A percentile compares a stretch with the other conserved stretches of the same genome.
Conservation (phyloP, 352 stramenopile genomes). For the Pythium dissotocum region DNA sequence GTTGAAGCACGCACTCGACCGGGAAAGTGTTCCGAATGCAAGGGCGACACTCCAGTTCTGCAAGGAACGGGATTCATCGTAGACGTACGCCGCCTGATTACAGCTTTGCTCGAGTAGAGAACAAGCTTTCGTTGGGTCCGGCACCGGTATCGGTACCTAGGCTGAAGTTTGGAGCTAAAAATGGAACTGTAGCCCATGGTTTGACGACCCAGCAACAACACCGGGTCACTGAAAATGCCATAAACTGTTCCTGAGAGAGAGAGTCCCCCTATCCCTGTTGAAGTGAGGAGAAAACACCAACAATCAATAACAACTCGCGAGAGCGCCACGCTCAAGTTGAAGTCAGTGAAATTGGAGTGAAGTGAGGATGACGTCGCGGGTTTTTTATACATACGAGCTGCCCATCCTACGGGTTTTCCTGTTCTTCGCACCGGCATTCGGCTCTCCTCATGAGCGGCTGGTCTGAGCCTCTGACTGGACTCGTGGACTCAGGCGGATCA, state of each 20-base stretch:
- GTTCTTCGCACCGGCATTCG: conserved; percentile 3
- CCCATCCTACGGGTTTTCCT: not conserved
- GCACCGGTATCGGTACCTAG: not conserved
- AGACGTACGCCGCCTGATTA: not conserved
- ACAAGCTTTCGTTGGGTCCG: too few relatives aligned
- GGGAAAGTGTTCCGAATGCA: conserved; percentile 23
- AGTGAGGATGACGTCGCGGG: conserved; percentile 3
- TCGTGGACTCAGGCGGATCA: not conserved
- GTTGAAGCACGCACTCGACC: conserved; percentile 3
- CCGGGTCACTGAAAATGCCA: not conserved
- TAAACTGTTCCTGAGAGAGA: not conserved
- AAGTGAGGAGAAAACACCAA: not conserved
- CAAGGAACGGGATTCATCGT: not conserved
- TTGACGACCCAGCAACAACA: conserved; percentile 1
- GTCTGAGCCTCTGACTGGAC: not conserved
- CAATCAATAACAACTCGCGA: not conserved
- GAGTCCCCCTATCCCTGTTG: not conserved
- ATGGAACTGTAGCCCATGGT: not conserved
- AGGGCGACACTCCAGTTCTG: conserved; percentile 6
- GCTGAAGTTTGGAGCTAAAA: conserved; percentile 3
- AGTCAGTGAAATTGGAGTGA: not conserved
- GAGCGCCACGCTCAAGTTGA: conserved; percentile 2
- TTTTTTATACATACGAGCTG: not conserved
- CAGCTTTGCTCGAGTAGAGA: too few relatives aligned
- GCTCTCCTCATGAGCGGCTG: not conserved